These are phyloP conservation scores for Sarocladiaceae sp. DNA, from an alignment of 2,329 filamentous ascomycete genomes.

Conservation along the genomic window DNA sequence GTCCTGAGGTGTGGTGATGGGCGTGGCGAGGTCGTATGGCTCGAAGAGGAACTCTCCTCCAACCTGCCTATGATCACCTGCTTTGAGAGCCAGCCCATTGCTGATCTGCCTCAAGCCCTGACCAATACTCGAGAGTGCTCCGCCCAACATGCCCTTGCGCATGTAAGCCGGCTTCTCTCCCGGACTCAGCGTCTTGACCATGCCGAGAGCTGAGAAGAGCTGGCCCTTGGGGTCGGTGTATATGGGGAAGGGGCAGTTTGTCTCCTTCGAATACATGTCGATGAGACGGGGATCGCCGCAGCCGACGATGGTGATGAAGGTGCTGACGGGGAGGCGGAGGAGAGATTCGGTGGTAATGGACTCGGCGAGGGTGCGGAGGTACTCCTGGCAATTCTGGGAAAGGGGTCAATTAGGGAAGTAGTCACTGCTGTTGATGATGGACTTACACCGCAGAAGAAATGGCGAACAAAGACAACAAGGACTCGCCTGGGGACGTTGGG, in stretches of 20 bases:
- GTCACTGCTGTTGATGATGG: not conserved
- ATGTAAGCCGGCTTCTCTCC: constrained; percentile 60
- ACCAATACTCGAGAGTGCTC: constrained; percentile 43
- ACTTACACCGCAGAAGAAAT: constrained; percentile 76
- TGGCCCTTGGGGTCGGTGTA: constrained; percentile 67
- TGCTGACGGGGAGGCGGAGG: constrained; percentile 45
- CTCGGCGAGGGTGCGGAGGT: constrained; percentile 55
- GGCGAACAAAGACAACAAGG: constrained; percentile 67
- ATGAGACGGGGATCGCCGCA: constrained; percentile 67
- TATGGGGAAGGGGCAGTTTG: constrained; percentile 63
- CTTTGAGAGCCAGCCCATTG: constrained; percentile 52
- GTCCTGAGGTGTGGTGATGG: constrained; percentile 36
- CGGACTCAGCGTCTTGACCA: constrained; percentile 57
- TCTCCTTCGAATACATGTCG: constrained; percentile 55
- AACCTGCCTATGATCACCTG: constrained; percentile 61
- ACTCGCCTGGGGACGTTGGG: constrained; percentile 48
- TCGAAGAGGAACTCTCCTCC: constrained; percentile 78
- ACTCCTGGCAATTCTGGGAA: constrained; percentile 67
- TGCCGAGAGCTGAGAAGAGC: constrained; percentile 61
- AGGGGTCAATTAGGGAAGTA: constrained; percentile 10
- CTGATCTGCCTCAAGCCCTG: constrained; percentile 55
- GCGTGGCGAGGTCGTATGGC: constrained; percentile 37
- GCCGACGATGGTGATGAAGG: constrained; percentile 63
- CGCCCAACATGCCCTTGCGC: constrained; percentile 45
- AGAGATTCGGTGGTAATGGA: constrained; percentile 48